Evolutionary conservation across 2,329 filamentous ascomycete species (phyloP).

Genomic region (Dothideomycetidae sp.): DNA sequence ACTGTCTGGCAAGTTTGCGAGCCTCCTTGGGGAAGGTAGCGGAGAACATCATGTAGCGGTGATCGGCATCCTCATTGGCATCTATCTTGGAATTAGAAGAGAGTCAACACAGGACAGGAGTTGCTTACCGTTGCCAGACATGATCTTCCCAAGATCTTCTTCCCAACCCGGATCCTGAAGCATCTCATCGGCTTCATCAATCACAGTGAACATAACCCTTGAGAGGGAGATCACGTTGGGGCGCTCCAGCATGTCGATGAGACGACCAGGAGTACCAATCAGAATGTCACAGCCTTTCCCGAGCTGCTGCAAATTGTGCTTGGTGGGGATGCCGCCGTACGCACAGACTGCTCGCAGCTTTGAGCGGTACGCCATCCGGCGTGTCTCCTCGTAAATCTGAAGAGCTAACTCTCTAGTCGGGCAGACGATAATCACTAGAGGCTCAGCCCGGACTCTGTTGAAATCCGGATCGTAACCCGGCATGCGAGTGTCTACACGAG

Average conservation of each 20-base stretch:
- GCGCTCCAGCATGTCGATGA: conserved; percentile 69
- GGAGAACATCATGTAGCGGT: conserved; percentile 70
- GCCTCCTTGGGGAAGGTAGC: conserved; percentile 79
- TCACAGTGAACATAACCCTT: conserved; percentile 61
- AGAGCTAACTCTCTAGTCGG: conserved; percentile 83
- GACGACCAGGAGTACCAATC: conserved; percentile 73
- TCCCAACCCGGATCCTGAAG: conserved; percentile 62
- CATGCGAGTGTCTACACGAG: conserved; percentile 45
- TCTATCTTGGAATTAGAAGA: too few relatives aligned
- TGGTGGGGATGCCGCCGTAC: conserved; percentile 69
- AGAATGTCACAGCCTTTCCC: conserved; percentile 77
- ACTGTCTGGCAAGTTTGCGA: conserved; percentile 60
- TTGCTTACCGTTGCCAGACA: conserved; percentile 67
- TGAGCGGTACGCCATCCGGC: conserved; percentile 83
- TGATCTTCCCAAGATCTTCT: conserved; percentile 57
- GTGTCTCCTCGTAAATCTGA: conserved; percentile 89
- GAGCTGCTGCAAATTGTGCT: conserved; percentile 57
- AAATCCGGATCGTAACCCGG: conserved; percentile 36
- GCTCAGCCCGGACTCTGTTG: conserved; percentile 58
- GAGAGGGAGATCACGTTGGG: conserved; percentile 54
- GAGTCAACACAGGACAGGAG: too few relatives aligned
- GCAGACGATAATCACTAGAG: conserved; percentile 69
- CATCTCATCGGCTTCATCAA: conserved; percentile 95
- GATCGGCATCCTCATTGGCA: conserved; percentile 60
- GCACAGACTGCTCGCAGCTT: conserved; percentile 85